Base-by-base conservation (phyloP, 495 filamentous ascomycete genomes). In the Annulohypoxylon moriforme region DNA sequence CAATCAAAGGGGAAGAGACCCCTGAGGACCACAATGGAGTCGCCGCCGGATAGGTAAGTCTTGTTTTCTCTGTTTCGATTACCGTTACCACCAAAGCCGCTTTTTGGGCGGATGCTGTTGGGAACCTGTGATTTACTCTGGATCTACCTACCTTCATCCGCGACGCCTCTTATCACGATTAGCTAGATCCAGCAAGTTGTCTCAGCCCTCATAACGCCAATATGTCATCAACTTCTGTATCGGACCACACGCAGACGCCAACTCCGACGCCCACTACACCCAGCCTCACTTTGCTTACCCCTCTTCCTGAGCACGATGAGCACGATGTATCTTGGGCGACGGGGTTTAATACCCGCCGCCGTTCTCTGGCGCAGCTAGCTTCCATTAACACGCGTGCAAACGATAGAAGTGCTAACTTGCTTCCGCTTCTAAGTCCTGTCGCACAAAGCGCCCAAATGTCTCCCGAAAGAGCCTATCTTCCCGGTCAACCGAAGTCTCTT, bases 401-500 rank as follows among this genome's bases (percentile, higher is more conserved):
- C 36, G 53, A 76, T 44, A 18, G 42, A 49, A 50, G 42, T 72
- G 71, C 78, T 80, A 69, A 82, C 76, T 60, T 75, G 38, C 71
- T 80, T 38, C 79, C 76, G 18, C 67, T 73, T 14, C 69, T 75
- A 65, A 80, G 79, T 71, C 79, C 79, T 50, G 52, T 69, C 18
- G 72, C 76, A 60, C 72, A 74, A 36, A 64, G 64, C 36, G 47
- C 70, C 16, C 63, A 72, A 8, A 24, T 46, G 36, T 53, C 53
- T 5, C 76, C 78, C 40, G 75, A 78, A 40, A 68, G 56, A 25
- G 66, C 70, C 14, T 84, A 82, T 77, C 84, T 84, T 64, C 90
- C 90, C 4, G 76, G 81, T 59, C 87, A 90, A 60, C 76, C 82
- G 20, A 92, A 90, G 71, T 91, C 93, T 13, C 90, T 96, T 44